Conservation (phyloP, 2,329 filamentous ascomycete genomes). For the Rhinocladiella mackenziei region DNA sequence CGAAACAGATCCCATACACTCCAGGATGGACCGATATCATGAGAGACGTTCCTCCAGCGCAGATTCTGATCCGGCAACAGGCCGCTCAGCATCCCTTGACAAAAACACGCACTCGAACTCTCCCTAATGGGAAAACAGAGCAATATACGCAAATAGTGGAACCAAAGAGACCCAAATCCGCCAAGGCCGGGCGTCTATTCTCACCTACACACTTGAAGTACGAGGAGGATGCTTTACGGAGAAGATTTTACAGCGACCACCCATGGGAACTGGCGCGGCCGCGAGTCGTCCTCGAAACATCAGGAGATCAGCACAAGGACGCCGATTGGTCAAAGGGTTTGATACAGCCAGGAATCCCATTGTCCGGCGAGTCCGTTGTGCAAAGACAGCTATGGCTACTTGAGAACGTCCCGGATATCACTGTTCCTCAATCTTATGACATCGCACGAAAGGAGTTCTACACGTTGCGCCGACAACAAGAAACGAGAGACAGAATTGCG, state of each 20-base stretch:
- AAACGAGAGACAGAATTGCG: slow-evolving; percentile 76
- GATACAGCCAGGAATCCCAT: slow-evolving; percentile 66
- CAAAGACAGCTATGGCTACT: slow-evolving; percentile 88
- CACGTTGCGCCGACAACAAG: slow-evolving; percentile 71
- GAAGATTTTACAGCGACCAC: slow-evolving; percentile 84
- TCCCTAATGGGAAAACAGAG: slow-evolving; percentile 22
- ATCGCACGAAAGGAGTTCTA: slow-evolving; percentile 87
- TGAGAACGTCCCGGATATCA: slow-evolving; percentile 56
- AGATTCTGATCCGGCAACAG: slow-evolving; percentile 57
- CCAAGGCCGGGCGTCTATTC: slow-evolving; percentile 66
- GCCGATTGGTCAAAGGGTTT: slow-evolving; percentile 59
- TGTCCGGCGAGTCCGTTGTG: slow-evolving; percentile 88
- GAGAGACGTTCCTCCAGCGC: slow-evolving; percentile 56
- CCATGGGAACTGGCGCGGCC: slow-evolving; percentile 95
- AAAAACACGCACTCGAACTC: slow-evolving; percentile 38
- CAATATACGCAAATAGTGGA: slow-evolving; percentile 21
- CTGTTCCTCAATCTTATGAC: slow-evolving; percentile 73
- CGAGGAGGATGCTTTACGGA: slow-evolving; percentile 76
- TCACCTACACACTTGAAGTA: slow-evolving; percentile 73
- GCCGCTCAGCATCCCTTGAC: slow-evolving; percentile 45
- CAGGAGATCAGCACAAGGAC: slow-evolving; percentile 72
- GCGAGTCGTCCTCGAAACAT: slow-evolving; percentile 74
- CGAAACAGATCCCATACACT: slow-evolving; percentile 35
- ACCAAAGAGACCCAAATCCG: slow-evolving; percentile 46
- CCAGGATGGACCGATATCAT: slow-evolving; percentile 56